Percentiles rank a stretch among this genome's conserved stretches.
Conservation (phyloP, 2,329 filamentous ascomycete species). For the Pseudocercospora pini-densiflorae region DNA sequence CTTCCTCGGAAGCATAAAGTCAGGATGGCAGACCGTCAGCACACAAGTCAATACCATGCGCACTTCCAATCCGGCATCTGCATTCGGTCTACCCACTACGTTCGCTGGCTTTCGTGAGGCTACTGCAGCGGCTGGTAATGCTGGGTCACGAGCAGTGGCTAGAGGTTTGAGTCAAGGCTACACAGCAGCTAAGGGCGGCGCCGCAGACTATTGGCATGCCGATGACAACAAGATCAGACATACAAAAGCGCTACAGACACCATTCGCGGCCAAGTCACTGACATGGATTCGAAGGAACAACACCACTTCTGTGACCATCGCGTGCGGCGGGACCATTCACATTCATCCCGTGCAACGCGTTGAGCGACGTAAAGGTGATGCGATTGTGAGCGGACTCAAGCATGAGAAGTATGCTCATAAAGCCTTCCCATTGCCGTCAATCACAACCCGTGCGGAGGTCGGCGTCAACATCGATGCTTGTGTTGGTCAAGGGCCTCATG, state of each 20-base stretch:
- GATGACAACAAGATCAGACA: conserved; percentile 76
- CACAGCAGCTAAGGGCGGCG: conserved; percentile 69
- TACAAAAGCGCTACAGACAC: conserved; percentile 53
- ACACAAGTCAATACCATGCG: conserved; percentile 38
- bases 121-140: conserved; percentile 53
- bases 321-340: conserved; percentile 69
- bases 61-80: conserved; percentile 24
- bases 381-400: conserved; percentile 55
- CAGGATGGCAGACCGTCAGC: conserved; percentile 50
- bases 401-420: conserved; percentile 34
- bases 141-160: conserved; percentile 71
- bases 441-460: conserved; percentile 23
- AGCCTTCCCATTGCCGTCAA: conserved; percentile 32
- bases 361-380: conserved; percentile 44
- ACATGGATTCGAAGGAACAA: conserved; percentile 68
- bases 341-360: conserved; percentile 65
- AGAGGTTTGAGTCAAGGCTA: conserved; percentile 76
- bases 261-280: conserved; percentile 60
- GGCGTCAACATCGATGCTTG: conserved; percentile 27
- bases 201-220: conserved; percentile 73
- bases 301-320: conserved; percentile 66
- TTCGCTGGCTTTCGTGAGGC: conserved; percentile 39
- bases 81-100: conserved; percentile 35
- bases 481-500: conserved; percentile 38
- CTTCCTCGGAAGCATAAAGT: conserved; percentile 37